These are phyloP conservation scores for Fagus sylvatica DNA, from an alignment of 306 rosid species.

Conservation along the genomic window DNA sequence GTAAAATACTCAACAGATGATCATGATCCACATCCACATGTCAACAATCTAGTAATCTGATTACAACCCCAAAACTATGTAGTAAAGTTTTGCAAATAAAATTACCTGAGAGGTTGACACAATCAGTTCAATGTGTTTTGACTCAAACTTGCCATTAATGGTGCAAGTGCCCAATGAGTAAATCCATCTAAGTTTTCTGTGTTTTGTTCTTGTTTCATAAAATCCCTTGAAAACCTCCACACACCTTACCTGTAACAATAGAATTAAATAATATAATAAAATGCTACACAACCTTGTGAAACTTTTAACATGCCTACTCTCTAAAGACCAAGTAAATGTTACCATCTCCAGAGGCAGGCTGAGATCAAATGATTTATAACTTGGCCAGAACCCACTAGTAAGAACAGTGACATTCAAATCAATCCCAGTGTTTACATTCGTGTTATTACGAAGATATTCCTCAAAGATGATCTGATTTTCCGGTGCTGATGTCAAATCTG, in stretches of 20 bases:
- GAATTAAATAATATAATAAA: slow-evolving; percentile 3
- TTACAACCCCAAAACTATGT: background rate
- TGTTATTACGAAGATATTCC: slow-evolving; percentile 53
- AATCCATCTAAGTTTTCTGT: slow-evolving; percentile 87
- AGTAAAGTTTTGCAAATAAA: background rate
- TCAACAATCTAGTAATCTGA: background rate
- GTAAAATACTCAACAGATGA: slow-evolving; percentile 12
- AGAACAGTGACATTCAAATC: slow-evolving; percentile 80
- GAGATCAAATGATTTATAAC: slow-evolving; percentile 78
- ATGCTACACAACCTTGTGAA: background rate
- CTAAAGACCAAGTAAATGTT: slow-evolving; percentile 6
- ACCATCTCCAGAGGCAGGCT: slow-evolving; percentile 90
- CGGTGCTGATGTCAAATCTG: slow-evolving; percentile 70
- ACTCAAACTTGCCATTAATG: slow-evolving; percentile 68
- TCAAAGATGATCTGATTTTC: slow-evolving; percentile 72
- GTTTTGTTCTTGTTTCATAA: slow-evolving; percentile 62
- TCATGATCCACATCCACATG: slow-evolving; percentile 1
- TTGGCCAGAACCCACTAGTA: slow-evolving; percentile 91
- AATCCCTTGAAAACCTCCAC: slow-evolving; percentile 81
- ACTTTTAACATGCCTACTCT: slow-evolving; percentile 8
- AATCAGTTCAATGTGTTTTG: slow-evolving; percentile 66
- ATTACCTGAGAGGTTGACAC: slow-evolving; percentile 81
- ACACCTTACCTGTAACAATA: slow-evolving; percentile 62
- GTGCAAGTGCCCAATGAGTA: slow-evolving; percentile 84
- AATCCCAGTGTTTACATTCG: slow-evolving; percentile 61